Evolutionary conservation across 805 yeast genomes (phyloP).

Genomic region (Ogataea saltuana): DNA sequence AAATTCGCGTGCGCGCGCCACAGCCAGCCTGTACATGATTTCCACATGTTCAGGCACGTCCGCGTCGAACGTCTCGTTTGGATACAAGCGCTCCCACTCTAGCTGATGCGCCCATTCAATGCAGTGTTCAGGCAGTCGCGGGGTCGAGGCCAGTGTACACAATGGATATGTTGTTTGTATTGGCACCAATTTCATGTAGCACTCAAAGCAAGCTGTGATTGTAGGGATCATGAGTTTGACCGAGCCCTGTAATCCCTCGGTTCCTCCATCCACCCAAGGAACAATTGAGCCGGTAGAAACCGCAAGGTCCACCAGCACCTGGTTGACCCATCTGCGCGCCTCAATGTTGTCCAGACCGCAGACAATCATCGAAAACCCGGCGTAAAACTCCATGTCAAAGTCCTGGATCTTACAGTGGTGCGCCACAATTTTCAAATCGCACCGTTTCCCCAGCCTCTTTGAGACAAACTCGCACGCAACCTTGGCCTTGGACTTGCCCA

Average conservation of each 20-base stretch:
- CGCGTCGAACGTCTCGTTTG: constrained; percentile 55
- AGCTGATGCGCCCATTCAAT: constrained; percentile 84
- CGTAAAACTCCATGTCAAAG: constrained; percentile 60
- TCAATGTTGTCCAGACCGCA: constrained; percentile 90
- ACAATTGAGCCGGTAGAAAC: constrained; percentile 49
- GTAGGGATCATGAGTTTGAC: constrained; percentile 84
- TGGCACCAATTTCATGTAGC: constrained; percentile 76
- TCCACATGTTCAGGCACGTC: constrained; percentile 68
- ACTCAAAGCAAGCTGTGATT: constrained; percentile 87
- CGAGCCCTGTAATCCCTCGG: constrained; percentile 93
- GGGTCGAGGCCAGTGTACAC: constrained; percentile 92
- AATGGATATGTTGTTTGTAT: constrained; percentile 73
- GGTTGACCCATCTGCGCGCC: constrained; percentile 89
- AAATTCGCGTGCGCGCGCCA: constrained; percentile 59
- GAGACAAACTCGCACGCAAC: constrained; percentile 62
- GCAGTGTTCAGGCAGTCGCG: constrained; percentile 93
- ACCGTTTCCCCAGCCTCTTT: constrained; percentile 39
- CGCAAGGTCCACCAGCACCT: constrained; percentile 63
- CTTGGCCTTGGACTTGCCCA: constrained; percentile 66
- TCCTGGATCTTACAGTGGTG: constrained; percentile 67
- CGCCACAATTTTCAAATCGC: constrained; percentile 43
- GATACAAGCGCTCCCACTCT: constrained; percentile 63
- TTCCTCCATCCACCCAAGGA: constrained; percentile 90
- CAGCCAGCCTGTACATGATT: constrained; percentile 58
- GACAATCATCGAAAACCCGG: constrained; percentile 67